A percentile compares a stretch with the other conserved stretches of the same genome.
These are phyloP conservation scores for Usnea hakonensis DNA, from an alignment of 495 filamentous ascomycete genomes.

Conservation along the genomic window DNA sequence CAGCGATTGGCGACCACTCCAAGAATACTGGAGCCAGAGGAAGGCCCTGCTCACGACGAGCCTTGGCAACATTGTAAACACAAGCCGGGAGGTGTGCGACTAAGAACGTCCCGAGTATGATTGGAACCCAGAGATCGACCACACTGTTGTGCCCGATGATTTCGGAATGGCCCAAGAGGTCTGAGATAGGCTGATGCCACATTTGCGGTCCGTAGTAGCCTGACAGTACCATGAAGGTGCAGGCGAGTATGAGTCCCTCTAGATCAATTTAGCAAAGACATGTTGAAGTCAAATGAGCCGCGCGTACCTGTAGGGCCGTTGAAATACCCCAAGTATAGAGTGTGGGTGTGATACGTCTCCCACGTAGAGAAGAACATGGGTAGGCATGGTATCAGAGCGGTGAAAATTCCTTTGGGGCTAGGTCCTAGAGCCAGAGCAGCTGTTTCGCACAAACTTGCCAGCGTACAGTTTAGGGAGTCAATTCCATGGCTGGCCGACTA, in stretches of 20 bases:
- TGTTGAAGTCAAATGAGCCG: background rate
- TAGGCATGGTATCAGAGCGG: slow-evolving; percentile 79
- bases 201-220: slow-evolving; percentile 83
- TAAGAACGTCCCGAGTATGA: slow-evolving; percentile 66
- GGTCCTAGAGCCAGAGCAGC: slow-evolving; percentile 86
- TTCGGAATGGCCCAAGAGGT: slow-evolving; percentile 51
- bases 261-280: slow-evolving; percentile 13
- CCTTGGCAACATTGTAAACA: slow-evolving; percentile 72
- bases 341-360: slow-evolving; percentile 99
- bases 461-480: slow-evolving; percentile 92
- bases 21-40: slow-evolving; percentile 80
- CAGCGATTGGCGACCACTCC: slow-evolving; percentile 86
- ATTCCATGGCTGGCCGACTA: slow-evolving; percentile 66
- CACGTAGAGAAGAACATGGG: slow-evolving; percentile 99
- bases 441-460: slow-evolving; percentile 79
- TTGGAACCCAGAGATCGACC: slow-evolving; percentile 79
- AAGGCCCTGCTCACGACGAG: slow-evolving; percentile 61
- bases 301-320: slow-evolving; percentile 76
- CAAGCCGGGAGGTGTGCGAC: slow-evolving; percentile 72
- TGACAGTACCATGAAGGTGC: slow-evolving; percentile 72
- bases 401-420: slow-evolving; percentile 76
- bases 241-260: slow-evolving; percentile 87
- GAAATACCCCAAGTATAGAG: slow-evolving; percentile 91
- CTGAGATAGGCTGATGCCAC: slow-evolving; percentile 67
- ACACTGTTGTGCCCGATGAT: slow-evolving; percentile 60